Conservation (phyloP, 192 early-diverging fungal genomes). For the Entrophospora sp. region DNA sequence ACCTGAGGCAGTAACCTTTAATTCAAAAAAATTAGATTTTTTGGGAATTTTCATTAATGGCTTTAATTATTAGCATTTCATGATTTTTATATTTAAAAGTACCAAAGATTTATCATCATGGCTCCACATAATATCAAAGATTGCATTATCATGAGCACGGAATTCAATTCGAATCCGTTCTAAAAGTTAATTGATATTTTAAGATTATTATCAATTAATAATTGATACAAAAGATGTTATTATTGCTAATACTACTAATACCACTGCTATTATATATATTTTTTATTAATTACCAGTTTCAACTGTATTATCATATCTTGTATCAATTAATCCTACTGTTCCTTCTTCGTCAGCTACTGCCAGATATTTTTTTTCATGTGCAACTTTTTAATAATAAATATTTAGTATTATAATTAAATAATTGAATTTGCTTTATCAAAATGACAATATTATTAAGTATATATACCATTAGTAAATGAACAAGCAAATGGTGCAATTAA, state of each 20-base stretch:
- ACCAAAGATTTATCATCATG: slow-evolving; percentile 51
- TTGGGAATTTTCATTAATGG: background rate
- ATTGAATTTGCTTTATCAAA: too few relatives aligned
- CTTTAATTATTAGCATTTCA: too few relatives aligned
- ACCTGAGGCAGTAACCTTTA: slow-evolving; percentile 55
- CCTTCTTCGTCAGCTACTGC: slow-evolving; percentile 62
- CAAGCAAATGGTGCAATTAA: slow-evolving; percentile 16
- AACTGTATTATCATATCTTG: slow-evolving; percentile 29
- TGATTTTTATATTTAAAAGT: slow-evolving; percentile 6
- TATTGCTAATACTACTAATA: too few relatives aligned
- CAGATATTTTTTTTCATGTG: slow-evolving; percentile 38
- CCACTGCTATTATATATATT: background rate
- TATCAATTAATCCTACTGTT: slow-evolving; percentile 42
- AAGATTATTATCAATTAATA: too few relatives aligned
- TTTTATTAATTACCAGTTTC: slow-evolving; percentile 19
- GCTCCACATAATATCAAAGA: slow-evolving; percentile 72
- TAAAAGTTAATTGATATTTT: background rate
- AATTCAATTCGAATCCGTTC: slow-evolving; percentile 31
- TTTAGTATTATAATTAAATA: background rate
- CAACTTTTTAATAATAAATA: slow-evolving; percentile 14
- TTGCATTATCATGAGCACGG: slow-evolving; percentile 62
- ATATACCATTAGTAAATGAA: slow-evolving; percentile 13
- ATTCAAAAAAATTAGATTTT: too few relatives aligned
- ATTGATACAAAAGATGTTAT: background rate
- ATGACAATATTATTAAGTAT: background rate